Base-by-base conservation (phyloP, 169 alveolate genomes). In the Plasmodium coatneyi region DNA sequence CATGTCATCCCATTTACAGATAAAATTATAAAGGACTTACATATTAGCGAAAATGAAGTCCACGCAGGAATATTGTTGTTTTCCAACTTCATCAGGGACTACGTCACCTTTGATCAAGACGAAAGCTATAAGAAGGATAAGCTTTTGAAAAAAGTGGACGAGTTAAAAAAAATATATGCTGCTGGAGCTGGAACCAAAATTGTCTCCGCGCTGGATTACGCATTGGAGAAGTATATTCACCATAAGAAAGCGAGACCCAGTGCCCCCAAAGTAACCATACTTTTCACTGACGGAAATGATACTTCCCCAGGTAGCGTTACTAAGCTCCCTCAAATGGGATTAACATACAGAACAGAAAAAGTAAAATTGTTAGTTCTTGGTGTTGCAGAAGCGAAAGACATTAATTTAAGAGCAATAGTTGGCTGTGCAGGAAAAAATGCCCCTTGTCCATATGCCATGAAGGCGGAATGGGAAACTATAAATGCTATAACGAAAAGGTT, bases 241-340 rank as follows among this genome's bases (percentile, higher is more conserved):
- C 78, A 76, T 54, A 76, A 74, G 80, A 86, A 86, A 32, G 79
- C 46, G 49, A 76, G 93, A 56, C 25, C 32, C 12, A 19, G 54
- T 86, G 93, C 93, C 66, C 93, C 93, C 28, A 86, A 86, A 78
- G 93, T 86, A 54, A 86, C 93, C 36, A 86, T 86, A 86, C 80
- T 86, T 46, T 86, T 86, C 28, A 86, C 93, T 34, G 93, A 86
- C 80, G 93, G 93, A 1, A 76, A 86, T 41, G 93, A 86, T 30
- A 86, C 22, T 6, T 12, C 54, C 66, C 52, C 87, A 86, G 12
- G 7, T 5, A 49, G 66, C 22, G n/a, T 49, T 54, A 49, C 22
- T 14, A 7, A 49, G 70, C 84, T 86, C 70, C 80, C 9, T 74
- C 41, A 86, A 5, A 86, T 74, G 80, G 81, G 84, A 19, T 86